Evolutionary conservation across 108 stramenopile genomes (phyloP).

Genomic region (Licmophora abbreviata): DNA sequence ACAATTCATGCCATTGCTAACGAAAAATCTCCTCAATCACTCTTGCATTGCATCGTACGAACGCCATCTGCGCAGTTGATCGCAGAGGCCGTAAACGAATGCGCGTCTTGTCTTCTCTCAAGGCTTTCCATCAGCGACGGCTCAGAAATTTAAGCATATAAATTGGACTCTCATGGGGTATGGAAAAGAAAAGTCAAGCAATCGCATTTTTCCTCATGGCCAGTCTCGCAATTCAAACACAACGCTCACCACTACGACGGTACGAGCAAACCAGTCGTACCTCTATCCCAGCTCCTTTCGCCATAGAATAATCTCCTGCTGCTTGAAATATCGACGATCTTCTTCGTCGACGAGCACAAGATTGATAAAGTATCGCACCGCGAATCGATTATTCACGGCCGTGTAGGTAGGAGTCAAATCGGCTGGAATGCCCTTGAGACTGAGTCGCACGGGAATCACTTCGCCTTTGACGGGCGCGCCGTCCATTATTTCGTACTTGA

Average conservation of each 20-base stretch:
- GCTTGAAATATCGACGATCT: slow-evolving; percentile 99
- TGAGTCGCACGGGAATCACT: slow-evolving; percentile 80
- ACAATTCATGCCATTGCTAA: not conserved
- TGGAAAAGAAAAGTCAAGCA: slow-evolving; percentile 8
- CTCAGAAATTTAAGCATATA: slow-evolving; percentile 12
- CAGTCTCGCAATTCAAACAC: not conserved
- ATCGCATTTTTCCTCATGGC: slow-evolving; percentile 5
- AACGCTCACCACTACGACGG: not conserved
- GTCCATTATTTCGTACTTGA: slow-evolving; percentile 99
- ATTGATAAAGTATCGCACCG: slow-evolving; percentile 95
- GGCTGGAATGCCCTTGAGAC: slow-evolving; percentile 84
- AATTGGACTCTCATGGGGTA: slow-evolving; percentile 10
- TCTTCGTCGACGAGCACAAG: slow-evolving; percentile 98
- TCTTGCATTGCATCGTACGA: not conserved
- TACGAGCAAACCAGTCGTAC: not conserved
- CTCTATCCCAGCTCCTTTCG: slow-evolving; percentile 79
- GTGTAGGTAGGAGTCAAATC: slow-evolving; percentile 98
- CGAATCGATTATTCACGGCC: slow-evolving; percentile 89
- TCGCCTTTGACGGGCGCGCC: slow-evolving; percentile 96
- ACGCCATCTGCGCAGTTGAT: not conserved
- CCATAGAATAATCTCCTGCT: slow-evolving; percentile 98
- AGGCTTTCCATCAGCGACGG: not conserved
- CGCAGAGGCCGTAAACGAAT: not conserved
- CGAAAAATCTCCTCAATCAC: not conserved
- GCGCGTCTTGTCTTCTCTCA: not conserved